Evolutionary conservation across 257 asterid genomes (phyloP), one percentile per base, ranked within the genome.

Genomic region (Marsdenia floribunda): DNA sequence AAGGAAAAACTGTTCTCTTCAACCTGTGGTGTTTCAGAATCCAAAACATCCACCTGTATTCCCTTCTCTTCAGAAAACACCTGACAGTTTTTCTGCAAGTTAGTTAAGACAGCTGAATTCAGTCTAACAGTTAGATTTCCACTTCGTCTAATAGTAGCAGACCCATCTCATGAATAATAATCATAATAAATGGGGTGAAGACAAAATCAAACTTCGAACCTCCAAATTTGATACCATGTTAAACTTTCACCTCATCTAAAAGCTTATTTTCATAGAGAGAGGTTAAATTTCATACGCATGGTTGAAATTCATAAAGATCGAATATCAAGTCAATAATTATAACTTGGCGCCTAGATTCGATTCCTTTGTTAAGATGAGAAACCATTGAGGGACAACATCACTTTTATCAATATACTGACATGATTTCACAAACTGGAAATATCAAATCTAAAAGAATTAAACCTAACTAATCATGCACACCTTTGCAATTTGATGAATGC

Each of bases 61-160:
- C 71, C 78, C 75, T 75, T 71, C 76, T 82, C 83, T 9, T 68
- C 76, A 18, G 57, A 78, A 75, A 42, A 42, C 59, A 78, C 63
- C 73, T 79, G 59, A 42, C 58, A 63, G 26, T 72, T 66, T 79
- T 76, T 72, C 89, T 75, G 80, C 76, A 76, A 72, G 77, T 73
- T 18, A 72, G 77, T 73, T 18, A 77, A 54, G 71, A 75, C 47
- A 55, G 74, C 21, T 71, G 72, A 35, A 85, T 74, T 73, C 55
- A 72, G 75, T 70, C 50, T 70, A 68, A 76, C 68, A 44, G 49
- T 76, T 29, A 29, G 33, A 29, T 29, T 29, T 29, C 33, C 33
- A 29, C 33, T 29, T 22, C 35, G 24, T 37, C 75, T 44, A 44
- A 8, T 6, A 44, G 13, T 44, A 44, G 10, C 49, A 7, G 49